Evolutionary conservation across 116 monocot species (phyloP).

Genomic region (Phalaenopsis hybrid): DNA sequence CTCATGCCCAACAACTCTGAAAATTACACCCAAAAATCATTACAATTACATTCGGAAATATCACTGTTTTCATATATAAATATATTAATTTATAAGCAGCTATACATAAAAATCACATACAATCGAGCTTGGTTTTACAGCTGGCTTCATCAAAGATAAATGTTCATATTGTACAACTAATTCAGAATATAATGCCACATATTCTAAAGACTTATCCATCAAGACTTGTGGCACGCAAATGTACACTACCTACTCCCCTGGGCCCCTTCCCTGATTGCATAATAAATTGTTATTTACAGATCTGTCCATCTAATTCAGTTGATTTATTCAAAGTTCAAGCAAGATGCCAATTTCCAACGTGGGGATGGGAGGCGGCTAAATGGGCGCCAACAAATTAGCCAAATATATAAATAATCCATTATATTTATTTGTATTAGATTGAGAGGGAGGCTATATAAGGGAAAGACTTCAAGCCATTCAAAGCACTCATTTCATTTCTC

Average conservation of each 20-base stretch:
- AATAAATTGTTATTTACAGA: too few relatives aligned
- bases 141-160: background rate
- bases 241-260: background rate
- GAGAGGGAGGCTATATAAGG: conserved; percentile 2
- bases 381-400: background rate
- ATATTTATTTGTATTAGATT: too few relatives aligned
- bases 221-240: background rate
- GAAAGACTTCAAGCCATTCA: background rate
- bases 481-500: background rate
- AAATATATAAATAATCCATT: background rate
- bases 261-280: background rate
- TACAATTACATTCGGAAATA: too few relatives aligned
- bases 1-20: too few relatives aligned
- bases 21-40: too few relatives aligned
- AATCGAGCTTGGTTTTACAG: background rate
- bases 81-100: too few relatives aligned
- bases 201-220: background rate
- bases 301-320: background rate
- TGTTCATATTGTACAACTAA: background rate
- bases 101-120: background rate
- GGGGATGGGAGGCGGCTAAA: background rate
- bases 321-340: background rate
- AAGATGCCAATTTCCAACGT: background rate
- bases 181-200: background rate
- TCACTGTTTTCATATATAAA: too few relatives aligned